Percentiles rank a stretch among this genome's conserved stretches.
phyloP scores from a whole-genome alignment of 352 stramenopile genomes.

The Phytopythium aichiense region DNA sequence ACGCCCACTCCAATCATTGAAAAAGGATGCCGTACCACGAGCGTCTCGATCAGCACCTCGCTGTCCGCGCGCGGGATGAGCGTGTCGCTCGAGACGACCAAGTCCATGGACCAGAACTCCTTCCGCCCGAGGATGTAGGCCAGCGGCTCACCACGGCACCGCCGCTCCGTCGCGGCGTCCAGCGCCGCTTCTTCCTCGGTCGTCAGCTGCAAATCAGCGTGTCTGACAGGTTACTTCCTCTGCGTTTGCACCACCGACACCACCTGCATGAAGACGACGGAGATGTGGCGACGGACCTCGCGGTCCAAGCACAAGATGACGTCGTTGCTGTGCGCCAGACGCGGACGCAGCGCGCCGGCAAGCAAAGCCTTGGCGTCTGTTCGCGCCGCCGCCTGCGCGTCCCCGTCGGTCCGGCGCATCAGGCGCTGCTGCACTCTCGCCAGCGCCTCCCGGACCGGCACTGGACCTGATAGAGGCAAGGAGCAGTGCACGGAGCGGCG shows the following conservation, averaged over 20 bases:
- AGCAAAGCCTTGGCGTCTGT: constrained; percentile 57
- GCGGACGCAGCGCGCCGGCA: constrained; percentile 39
- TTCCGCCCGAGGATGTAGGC: constrained; percentile 64
- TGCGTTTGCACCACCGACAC: background rate
- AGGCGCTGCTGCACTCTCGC: background rate
- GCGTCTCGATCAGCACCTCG: constrained; percentile 73
- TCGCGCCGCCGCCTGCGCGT: constrained; percentile 2
- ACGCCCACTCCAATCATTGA: background rate
- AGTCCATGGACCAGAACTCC: constrained; percentile 75
- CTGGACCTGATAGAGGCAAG: no score
- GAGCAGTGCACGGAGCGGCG: background rate
- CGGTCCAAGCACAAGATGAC: constrained; percentile 55
- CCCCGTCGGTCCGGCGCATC: background rate
- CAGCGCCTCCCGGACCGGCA: background rate
- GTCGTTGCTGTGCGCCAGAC: constrained; percentile 37
- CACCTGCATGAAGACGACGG: background rate
- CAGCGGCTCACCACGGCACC: constrained; percentile 49
- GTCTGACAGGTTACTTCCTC: background rate
- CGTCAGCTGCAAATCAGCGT: constrained; percentile 21
- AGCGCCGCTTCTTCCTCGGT: constrained; percentile 26
- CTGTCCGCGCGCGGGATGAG: constrained; percentile 82
- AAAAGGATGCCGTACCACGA: constrained; percentile 24
- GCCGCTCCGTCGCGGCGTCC: constrained; percentile 14
- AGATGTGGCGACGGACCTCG: constrained; percentile 10
- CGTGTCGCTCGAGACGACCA: constrained; percentile 48